Evolutionary conservation across 2,329 filamentous ascomycete genomes (phyloP), one percentile per base, ranked within the genome.

Genomic region (Colletotrichum plurivorum): DNA sequence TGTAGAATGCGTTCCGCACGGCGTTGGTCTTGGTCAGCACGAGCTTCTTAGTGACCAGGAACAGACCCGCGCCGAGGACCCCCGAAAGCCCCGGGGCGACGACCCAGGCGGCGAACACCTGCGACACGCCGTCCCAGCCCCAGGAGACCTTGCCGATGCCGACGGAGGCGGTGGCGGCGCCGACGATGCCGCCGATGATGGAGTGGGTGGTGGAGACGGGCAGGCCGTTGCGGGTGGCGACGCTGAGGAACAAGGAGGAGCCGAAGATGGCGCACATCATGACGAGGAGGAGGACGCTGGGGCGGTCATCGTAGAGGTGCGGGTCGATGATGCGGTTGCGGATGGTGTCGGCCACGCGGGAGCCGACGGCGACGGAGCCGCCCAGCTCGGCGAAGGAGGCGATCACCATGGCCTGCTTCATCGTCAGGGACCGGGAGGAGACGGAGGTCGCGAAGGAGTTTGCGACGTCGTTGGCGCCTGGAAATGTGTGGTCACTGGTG

Each of bases 201-300:
- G 83, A 85, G 74, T 87, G 84, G 0, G 87, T 88, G 2, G 87
- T 88, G 3, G 84, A 86, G 4, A 88, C 84, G 1, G 87, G 87
- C 69, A 88, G 78, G 55, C 85, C 85, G 55, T 84, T 78, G 8
- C 80, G 76, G 2, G 86, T 88, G 1, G 86, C 86, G 54, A 86
- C 73, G 2, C 85, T 87, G 15, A 88, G 80, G 70, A 85, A 88
- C n/a, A 83, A 74, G 0, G 85, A 84, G 0, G 82, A 87, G 4
- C 82, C 84, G 52, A 87, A 73, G 62, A 87, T 80, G 36, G 85
- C 84, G 71, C 85, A 88, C 72, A 86, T 84, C 84, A 89, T 89
- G 65, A 79, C 85, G 51, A 88, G 76, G 76, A 87, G 83, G 25
- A 87, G 83, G 3, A 87, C 82, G 25, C 78, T 79, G 0, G 86